Conservation (phyloP, 768 basidiomycete genomes). For the Austroboletus eburneus region DNA sequence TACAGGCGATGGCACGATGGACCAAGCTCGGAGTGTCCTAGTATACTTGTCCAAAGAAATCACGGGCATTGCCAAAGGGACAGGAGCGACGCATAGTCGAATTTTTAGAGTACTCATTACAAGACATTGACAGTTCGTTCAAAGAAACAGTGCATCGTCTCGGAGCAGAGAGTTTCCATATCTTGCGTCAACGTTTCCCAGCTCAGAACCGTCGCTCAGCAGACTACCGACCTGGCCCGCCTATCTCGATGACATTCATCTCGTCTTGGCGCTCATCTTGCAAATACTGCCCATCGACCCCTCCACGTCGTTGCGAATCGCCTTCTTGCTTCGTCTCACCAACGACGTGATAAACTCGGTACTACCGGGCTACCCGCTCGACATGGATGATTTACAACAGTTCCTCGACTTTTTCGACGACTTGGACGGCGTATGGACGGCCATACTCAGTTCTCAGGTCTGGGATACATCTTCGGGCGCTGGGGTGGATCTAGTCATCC, state of each 20-base stretch:
- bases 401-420: conserved; percentile 68
- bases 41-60: background rate
- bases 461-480: conserved; percentile 55
- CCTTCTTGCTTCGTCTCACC: conserved; percentile 68
- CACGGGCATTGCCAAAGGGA: conserved; percentile 38
- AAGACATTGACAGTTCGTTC: conserved; percentile 62
- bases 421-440: conserved; percentile 71
- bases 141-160: conserved; percentile 67
- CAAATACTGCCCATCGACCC: conserved; percentile 74
- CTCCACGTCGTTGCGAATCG: conserved; percentile 60
- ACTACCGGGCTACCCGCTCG: conserved; percentile 56
- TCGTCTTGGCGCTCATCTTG: conserved; percentile 57
- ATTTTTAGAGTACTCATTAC: conserved; percentile 62
- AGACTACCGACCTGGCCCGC: conserved; percentile 51
- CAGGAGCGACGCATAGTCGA: conserved; percentile 66
- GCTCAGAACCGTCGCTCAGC: conserved; percentile 27
- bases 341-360: conserved; percentile 60
- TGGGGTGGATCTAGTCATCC: conserved; percentile 41
- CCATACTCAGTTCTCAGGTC: conserved; percentile 56
- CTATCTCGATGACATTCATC: conserved; percentile 57
- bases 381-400: conserved; percentile 40
- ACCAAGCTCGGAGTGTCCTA: conserved; percentile 53
- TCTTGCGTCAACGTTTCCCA: conserved; percentile 3
- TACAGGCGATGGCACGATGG: conserved; percentile 47
- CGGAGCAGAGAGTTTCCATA: background rate